A percentile compares a stretch with the other conserved stretches of the same genome.
Evolutionary conservation across 257 asterid genomes (phyloP).

Genomic region (Nicotiana paniculata): DNA sequence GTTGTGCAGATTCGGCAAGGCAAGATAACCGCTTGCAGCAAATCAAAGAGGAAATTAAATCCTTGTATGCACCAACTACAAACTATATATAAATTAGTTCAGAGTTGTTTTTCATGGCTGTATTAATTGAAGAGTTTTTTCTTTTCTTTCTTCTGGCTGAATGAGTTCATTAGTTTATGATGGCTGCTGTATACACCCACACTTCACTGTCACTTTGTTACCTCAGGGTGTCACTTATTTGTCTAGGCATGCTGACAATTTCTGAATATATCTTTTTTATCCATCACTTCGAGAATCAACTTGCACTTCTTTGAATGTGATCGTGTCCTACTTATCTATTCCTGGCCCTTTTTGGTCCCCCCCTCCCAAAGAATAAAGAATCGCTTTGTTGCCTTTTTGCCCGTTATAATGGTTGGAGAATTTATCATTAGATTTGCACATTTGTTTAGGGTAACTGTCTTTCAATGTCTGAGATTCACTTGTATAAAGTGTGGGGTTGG

Average conservation of each 20-base stretch:
- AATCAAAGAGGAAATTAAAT: constrained; percentile 69
- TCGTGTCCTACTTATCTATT: background rate
- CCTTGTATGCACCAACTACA: constrained; percentile 51
- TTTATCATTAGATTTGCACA: background rate
- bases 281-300: background rate
- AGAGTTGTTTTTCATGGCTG: background rate
- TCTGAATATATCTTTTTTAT: background rate
- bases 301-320: background rate
- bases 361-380: background rate
- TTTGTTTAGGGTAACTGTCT: background rate
- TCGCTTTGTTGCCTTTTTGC: background rate
- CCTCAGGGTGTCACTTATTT: background rate
- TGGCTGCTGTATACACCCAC: background rate
- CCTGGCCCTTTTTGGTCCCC: background rate
- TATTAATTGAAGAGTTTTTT: background rate
- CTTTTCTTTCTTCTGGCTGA: background rate
- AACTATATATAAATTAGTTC: background rate
- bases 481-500: constrained; percentile 7
- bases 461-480: background rate
- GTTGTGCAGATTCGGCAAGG: constrained; percentile 45
- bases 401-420: background rate
- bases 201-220: background rate
- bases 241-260: background rate
- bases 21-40: constrained; percentile 62
- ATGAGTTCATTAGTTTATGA: background rate